phyloP scores from a whole-genome alignment of 805 yeast genomes.

The Metschnikowia kofuensis region DNA sequence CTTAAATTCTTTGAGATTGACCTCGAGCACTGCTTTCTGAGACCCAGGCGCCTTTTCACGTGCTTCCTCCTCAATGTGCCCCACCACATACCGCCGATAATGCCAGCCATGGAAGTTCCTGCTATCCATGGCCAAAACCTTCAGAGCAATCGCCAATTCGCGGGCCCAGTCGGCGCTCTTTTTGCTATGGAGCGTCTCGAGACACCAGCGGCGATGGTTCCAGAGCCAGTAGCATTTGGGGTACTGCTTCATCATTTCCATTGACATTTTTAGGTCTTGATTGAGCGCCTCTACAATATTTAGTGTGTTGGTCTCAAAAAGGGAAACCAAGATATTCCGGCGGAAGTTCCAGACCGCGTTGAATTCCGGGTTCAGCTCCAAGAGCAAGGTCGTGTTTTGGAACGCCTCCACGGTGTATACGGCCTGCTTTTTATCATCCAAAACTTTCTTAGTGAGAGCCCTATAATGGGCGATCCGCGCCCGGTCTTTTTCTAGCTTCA shows the following conservation, averaged over 20 bases:
- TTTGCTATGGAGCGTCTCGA: slow-evolving; percentile 44
- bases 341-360: slow-evolving; percentile 90
- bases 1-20: slow-evolving; percentile 54
- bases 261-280: slow-evolving; percentile 60
- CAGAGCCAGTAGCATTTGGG: slow-evolving; percentile 98
- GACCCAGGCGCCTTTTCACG: neutral
- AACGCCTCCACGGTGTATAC: slow-evolving; percentile 36
- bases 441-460: slow-evolving; percentile 40
- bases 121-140: slow-evolving; percentile 66
- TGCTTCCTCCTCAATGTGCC: slow-evolving; percentile 26
- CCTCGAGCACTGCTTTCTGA: slow-evolving; percentile 18
- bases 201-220: slow-evolving; percentile 87
- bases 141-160: slow-evolving; percentile 69
- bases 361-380: slow-evolving; percentile 76
- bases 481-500: slow-evolving; percentile 57
- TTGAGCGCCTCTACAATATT: slow-evolving; percentile 28
- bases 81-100: slow-evolving; percentile 73
- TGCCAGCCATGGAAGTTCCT: slow-evolving; percentile 97
- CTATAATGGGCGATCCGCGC: slow-evolving; percentile 57
- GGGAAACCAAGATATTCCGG: slow-evolving; percentile 56
- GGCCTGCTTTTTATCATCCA: slow-evolving; percentile 26
- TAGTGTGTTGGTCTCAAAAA: slow-evolving; percentile 20
- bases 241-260: slow-evolving; percentile 53
- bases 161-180: slow-evolving; percentile 58
- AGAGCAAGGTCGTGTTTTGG: slow-evolving; percentile 51